These are phyloP conservation scores for Talaromyces thailandensis DNA, from an alignment of 495 filamentous ascomycete species.

Conservation along the genomic window DNA sequence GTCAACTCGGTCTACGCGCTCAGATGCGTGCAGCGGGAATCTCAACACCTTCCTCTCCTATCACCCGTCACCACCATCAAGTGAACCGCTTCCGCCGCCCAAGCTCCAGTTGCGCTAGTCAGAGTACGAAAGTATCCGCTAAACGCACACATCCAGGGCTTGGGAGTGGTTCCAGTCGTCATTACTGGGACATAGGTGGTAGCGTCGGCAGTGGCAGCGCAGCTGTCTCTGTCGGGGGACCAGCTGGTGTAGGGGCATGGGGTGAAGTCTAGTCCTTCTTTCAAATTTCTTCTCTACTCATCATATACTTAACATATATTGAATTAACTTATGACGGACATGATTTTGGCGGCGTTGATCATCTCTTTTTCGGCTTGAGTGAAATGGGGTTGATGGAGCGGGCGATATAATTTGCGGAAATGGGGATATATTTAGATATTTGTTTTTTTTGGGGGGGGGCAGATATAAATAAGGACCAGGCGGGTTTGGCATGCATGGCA, in stretches of 20 bases:
- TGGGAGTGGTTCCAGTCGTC: conserved; percentile 51
- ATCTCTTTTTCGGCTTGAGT: too few relatives aligned
- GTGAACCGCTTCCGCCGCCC: conserved; percentile 36
- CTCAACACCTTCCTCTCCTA: conserved; percentile 33
- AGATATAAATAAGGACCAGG: neutral
- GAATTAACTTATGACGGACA: neutral
- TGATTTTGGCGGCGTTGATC: neutral
- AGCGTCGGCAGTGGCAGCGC: conserved; percentile 66
- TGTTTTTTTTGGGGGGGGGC: neutral
- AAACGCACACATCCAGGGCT: conserved; percentile 37
- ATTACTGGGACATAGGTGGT: conserved; percentile 84
- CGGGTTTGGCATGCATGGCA: neutral
- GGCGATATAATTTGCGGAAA: neutral
- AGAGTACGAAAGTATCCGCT: conserved; percentile 59
- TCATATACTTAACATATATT: neutral
- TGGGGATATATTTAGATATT: neutral
- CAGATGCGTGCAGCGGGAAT: conserved; percentile 31
- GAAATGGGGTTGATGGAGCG: neutral
- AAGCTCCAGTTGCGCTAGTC: conserved; percentile 66
- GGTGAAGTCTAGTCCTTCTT: conserved; percentile 50
- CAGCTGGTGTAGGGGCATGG: conserved; percentile 61
- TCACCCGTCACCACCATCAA: conserved; percentile 17
- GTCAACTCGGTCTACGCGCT: conserved; percentile 38
- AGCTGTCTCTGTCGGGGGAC: conserved; percentile 41
- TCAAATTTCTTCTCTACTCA: neutral